Percentiles rank a stretch among this genome's conserved stretches.
Evolutionary conservation across 352 stramenopile genomes (phyloP).

Genomic region (Globisporangium solare): DNA sequence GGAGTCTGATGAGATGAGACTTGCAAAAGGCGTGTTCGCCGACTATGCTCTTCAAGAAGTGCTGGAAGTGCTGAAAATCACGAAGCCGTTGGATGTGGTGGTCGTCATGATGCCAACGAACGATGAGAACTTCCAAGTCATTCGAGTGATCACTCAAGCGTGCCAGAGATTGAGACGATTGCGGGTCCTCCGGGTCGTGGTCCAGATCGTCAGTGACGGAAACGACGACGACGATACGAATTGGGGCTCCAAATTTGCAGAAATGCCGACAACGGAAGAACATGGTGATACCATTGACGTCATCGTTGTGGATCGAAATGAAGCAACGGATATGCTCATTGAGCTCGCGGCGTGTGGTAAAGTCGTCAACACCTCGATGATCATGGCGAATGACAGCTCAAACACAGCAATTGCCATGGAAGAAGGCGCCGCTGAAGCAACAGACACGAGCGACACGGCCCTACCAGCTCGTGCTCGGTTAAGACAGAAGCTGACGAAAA

Average conservation of each 20-base stretch:
- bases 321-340: slow-evolving; percentile 65
- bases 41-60: slow-evolving; percentile 21
- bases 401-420: slow-evolving; percentile 36
- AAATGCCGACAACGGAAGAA: slow-evolving; percentile 49
- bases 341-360: slow-evolving; percentile 57
- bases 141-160: slow-evolving; percentile 39
- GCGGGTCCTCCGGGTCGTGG: slow-evolving; percentile 49
- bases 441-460: slow-evolving; percentile 14
- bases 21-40: slow-evolving; percentile 13
- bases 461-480: slow-evolving; percentile 20
- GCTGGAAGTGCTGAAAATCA: slow-evolving; percentile 21
- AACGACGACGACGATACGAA: slow-evolving; percentile 17
- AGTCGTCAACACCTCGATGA: slow-evolving; percentile 47
- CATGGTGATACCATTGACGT: slow-evolving; percentile 64
- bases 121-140: slow-evolving; percentile 45
- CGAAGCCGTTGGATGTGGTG: slow-evolving; percentile 48
- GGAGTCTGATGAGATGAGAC: slow-evolving; percentile 18
- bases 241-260: slow-evolving; percentile 41
- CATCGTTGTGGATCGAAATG: slow-evolving; percentile 48
- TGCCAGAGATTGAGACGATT: slow-evolving; percentile 46
- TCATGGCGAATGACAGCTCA: slow-evolving; percentile 25
- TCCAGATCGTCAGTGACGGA: slow-evolving; percentile 32
- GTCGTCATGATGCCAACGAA: slow-evolving; percentile 62
- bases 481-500: slow-evolving; percentile 35
- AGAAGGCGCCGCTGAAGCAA: slow-evolving; percentile 12